Base-by-base conservation (phyloP, 441 rosid species). In the Sinapis alba region DNA sequence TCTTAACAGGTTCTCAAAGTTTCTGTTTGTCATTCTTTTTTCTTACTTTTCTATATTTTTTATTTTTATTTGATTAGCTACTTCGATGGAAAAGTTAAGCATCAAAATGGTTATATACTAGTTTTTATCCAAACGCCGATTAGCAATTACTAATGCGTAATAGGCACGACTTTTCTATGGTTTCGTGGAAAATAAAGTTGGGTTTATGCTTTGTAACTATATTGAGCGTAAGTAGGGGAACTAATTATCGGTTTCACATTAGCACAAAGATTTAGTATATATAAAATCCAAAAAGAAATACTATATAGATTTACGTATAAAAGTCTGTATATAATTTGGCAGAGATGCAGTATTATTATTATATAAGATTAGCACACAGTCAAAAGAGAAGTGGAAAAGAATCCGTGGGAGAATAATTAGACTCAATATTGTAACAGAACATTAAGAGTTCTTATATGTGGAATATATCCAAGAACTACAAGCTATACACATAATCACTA, bases 381-480 rank as follows among this genome's bases (percentile, higher is more conserved):
- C 76, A 77, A 75, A 76, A 53, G 79, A 53, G 16, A 76, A 41
- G 71, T 69, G 71, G 63, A 76, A 69, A 69, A 24, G 76, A 77
- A 77, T 71, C 47, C 50, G 50, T 65, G 18, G 54, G 58, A 36
- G 72, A 59, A 77, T 77, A 71, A 71, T 41, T 65, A 59, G 62
- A 71, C 76, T 69, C 15, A 26, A 57, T 30, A 58, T 23, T 63
- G 56, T 56, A 63, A 2, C n/a, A 43, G 3, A 19, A 41, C 8
- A 75, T 10, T n/a, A 69, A 45, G 76, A 58, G 68, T 38, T 70
- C 76, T 34, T 71, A 54, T 69, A 20, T 18, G 68, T 77, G 76
- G 80, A 77, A 77, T 77, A 70, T 71, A 77, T 77, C 80, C 76
- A 64, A 34, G 68, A 70, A 70, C 71, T 77, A 64, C 59, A 50